Percentiles rank a stretch among this genome's conserved stretches.
phyloP scores from a whole-genome alignment of 257 asterid species.

The Buddleja alternifolia region DNA sequence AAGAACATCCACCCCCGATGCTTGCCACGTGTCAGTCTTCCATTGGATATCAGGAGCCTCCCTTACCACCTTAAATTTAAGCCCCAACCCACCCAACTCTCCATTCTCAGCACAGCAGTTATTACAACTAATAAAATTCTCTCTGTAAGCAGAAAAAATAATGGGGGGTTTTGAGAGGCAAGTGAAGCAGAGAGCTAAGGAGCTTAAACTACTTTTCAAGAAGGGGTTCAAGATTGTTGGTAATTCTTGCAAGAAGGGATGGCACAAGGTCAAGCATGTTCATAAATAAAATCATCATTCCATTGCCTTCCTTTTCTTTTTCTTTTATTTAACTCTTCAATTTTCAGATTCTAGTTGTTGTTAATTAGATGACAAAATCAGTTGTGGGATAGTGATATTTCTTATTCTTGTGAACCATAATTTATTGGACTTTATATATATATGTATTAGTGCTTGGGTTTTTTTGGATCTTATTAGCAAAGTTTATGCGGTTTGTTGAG shows the following conservation, averaged over 20 bases:
- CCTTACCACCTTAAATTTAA: slow-evolving; percentile 18
- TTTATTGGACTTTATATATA: too few species aligned
- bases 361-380: too few species aligned
- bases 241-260: slow-evolving; percentile 65
- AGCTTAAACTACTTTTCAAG: slow-evolving; percentile 43
- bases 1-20: slow-evolving; percentile 12
- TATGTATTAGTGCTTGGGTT: too few species aligned
- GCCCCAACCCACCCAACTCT: not conserved
- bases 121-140: not conserved
- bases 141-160: not conserved
- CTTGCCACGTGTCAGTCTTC: slow-evolving; percentile 33
- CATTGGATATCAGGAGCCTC: slow-evolving; percentile 42
- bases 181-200: slow-evolving; percentile 56
- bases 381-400: too few species aligned
- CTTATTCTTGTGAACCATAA: too few species aligned
- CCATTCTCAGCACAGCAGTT: not conserved
- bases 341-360: too few species aligned
- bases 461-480: too few species aligned
- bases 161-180: slow-evolving; percentile 60
- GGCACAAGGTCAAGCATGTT: slow-evolving; percentile 61
- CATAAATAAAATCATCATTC: slow-evolving; percentile 32
- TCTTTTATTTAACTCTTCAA: not conserved
- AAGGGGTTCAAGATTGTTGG: slow-evolving; percentile 56
- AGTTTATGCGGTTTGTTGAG: too few species aligned
- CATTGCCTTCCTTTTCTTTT: not conserved